These are phyloP conservation scores for Aspergillus aculeatus DNA, from an alignment of 2,329 filamentous ascomycete species.

Conservation along the genomic window DNA sequence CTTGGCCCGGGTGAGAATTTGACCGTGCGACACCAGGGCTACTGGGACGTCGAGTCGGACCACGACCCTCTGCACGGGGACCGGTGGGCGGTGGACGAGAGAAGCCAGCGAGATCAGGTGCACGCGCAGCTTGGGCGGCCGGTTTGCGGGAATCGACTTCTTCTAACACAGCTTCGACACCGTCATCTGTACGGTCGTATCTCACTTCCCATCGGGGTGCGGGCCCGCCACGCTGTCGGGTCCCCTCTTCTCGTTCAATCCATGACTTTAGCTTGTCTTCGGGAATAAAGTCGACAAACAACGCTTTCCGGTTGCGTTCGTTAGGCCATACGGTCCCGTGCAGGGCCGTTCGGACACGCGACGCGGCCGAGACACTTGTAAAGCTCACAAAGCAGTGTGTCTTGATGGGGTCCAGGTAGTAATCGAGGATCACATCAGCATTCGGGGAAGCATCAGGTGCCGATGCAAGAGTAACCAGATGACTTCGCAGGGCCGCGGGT, in stretches of 20 bases:
- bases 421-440: constrained; percentile 60
- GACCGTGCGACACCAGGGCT: constrained; percentile 19
- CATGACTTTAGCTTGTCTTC: constrained; percentile 69
- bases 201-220: constrained; percentile 68
- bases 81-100: constrained; percentile 26
- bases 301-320: constrained; percentile 75
- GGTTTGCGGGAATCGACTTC: constrained; percentile 41
- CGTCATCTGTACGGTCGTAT: constrained; percentile 61
- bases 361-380: constrained; percentile 65
- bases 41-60: constrained; percentile 28
- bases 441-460: constrained; percentile 53
- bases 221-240: constrained; percentile 41
- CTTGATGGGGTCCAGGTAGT: constrained; percentile 80
- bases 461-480: constrained; percentile 69
- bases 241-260: constrained; percentile 67
- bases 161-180: constrained; percentile 58
- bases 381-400: constrained; percentile 86
- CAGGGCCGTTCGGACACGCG: constrained; percentile 70
- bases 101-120: constrained; percentile 16
- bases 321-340: constrained; percentile 83
- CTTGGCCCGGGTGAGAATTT: constrained; percentile 33
- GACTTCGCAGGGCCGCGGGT: constrained; percentile 61
- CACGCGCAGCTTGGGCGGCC: constrained; percentile 16
- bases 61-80: constrained; percentile 23
- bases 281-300: constrained; percentile 90